A percentile compares a stretch with the other conserved stretches of the same genome.
phyloP scores from a whole-genome alignment of 495 filamentous ascomycete species.

The Penicillium samsonianum region DNA sequence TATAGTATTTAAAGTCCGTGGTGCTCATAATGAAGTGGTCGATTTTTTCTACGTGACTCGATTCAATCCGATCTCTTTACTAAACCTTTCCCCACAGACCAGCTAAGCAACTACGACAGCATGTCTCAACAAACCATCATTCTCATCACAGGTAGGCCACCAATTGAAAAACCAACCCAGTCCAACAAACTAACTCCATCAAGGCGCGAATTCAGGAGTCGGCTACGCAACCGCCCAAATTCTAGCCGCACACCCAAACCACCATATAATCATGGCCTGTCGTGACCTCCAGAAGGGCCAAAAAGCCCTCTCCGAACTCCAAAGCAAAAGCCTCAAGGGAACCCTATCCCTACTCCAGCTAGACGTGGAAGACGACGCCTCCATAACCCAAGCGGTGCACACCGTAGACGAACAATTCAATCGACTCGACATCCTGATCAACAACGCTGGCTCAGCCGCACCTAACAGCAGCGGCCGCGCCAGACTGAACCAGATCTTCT shows the following conservation, averaged over 20 bases:
- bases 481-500: constrained; percentile 29
- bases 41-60: not conserved
- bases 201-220: constrained; percentile 37
- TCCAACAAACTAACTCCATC: constrained; percentile 1
- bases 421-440: constrained; percentile 36
- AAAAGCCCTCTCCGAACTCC: constrained; percentile 21
- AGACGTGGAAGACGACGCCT: constrained; percentile 33
- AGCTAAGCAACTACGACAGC: not conserved
- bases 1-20: not conserved
- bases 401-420: constrained; percentile 24
- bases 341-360: constrained; percentile 28
- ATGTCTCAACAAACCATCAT: constrained; percentile 7
- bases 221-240: constrained; percentile 31
- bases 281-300: constrained; percentile 27
- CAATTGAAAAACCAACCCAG: not conserved
- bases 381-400: constrained; percentile 28
- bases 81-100: not conserved
- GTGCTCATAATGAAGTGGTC: not conserved
- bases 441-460: constrained; percentile 34
- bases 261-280: constrained; percentile 35
- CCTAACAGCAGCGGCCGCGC: constrained; percentile 23
- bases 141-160: constrained; percentile 3
- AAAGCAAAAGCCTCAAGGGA: constrained; percentile 18
- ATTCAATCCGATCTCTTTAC: not conserved
- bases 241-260: constrained; percentile 19